Base-by-base conservation (phyloP, 1,139 yeast species). In the Hyphopichia fennica region DNA sequence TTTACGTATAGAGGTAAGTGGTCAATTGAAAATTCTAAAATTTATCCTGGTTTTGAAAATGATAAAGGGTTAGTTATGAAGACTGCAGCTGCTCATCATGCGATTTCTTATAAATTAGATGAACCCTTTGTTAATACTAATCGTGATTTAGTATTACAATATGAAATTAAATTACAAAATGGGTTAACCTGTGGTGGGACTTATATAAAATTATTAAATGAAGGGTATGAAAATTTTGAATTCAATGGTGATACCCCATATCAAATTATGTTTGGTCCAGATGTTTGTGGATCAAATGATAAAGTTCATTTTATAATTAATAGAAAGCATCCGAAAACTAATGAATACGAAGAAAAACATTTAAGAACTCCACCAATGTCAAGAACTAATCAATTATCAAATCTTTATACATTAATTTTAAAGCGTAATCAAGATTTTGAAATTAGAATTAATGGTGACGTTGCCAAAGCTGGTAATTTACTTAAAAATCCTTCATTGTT, bases 211-310 rank as follows among this genome's bases (percentile, higher is more conserved):
- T 69, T 90, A 39, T 68, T 90, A 43, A 72, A 81, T 30, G 68
- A 68, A 9, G 78, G 68, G 3, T 72, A 69, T 42, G 56, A 48
- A 14, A 58, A 60, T 29, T 47, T 44, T 4, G 74, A 70, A 54
- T 82, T 86, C 63, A 71, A 68, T 51, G 76, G 79, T 47, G 79
- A 75, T 18, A 75, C 95, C 6, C 87, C 91, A 1, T 89, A 84
- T 65, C 89, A 85, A 59, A 65, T 91, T 49, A 86, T 90, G 95
- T 91, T 91, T 71, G 98, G 97, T 20, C 98, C 98, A 30, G 98
- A 91, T 64, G 79, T 76, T 60, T 91, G 98, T 67, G 96, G 96
- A 3, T 62, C 82, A 39, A 78, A 84, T 38, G 87, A 89, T 67
- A 84, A 82, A 63, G 82, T 90, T 23, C 95, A 87, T 56, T 80